Evolutionary conservation across 2,329 filamentous ascomycete species (phyloP).

Genomic region (Ophiostoma novo-ulmi): DNA sequence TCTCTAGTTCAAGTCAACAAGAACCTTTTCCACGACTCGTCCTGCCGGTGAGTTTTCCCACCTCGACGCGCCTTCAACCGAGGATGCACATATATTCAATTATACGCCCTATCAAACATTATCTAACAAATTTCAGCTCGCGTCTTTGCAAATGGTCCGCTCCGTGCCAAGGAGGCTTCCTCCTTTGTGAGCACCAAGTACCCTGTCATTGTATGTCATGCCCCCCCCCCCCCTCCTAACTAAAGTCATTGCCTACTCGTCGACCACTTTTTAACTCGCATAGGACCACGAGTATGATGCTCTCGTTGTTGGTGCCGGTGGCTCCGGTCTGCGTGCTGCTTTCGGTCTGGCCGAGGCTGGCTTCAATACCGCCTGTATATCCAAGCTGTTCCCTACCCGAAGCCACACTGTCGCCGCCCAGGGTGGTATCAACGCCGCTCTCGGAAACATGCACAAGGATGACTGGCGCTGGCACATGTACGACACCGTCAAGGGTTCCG

Average conservation of each 20-base stretch:
- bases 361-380: conserved; percentile 85
- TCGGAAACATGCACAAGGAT: conserved; percentile 96
- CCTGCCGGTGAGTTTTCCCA: conserved; percentile 58
- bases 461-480: conserved; percentile 99
- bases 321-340: conserved; percentile 73
- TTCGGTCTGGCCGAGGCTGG: conserved; percentile 83
- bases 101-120: background rate
- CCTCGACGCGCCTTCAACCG: background rate
- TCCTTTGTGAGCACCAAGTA: conserved; percentile 85
- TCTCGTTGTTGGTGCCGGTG: conserved; percentile 82
- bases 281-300: conserved; percentile 98
- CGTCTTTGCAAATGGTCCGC: conserved; percentile 77
- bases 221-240: background rate
- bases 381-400: conserved; percentile 80
- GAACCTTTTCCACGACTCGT: conserved; percentile 82
- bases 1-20: conserved; percentile 34
- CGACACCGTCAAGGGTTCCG: conserved; percentile 94
- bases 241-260: background rate
- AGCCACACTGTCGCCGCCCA: conserved; percentile 77
- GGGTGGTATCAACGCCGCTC: conserved; percentile 81
- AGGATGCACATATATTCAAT: background rate
- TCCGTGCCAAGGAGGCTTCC: conserved; percentile 90
- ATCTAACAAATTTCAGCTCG: conserved; percentile 50
- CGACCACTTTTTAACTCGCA: background rate
- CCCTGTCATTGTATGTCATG: conserved; percentile 71